Evolutionary conservation across 2,329 filamentous ascomycete species (phyloP), one percentile per base, ranked within the genome.

Genomic region (Emmonsiellopsis sp.): DNA sequence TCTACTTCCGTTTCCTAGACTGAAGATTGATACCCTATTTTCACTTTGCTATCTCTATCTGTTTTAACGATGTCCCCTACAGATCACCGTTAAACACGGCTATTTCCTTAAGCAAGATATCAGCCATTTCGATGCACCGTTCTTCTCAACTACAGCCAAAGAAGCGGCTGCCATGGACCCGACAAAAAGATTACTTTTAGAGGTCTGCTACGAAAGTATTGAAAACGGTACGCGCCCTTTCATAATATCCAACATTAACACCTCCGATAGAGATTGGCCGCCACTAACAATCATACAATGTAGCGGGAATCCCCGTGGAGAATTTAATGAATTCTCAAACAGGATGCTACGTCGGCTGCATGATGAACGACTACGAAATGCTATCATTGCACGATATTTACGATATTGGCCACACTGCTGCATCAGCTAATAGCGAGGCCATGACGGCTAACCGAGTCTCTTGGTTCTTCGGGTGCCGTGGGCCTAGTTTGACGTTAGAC

Each of bases 361-460:
- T 49, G 30, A 50, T 40, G 6, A 30, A 48, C 42, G 55, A 57
- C 51, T 56, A 57, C 41, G 32, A 48, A 35, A 32, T 15, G 8
- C 16, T 51, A 9, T 45, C 47, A 34, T 15, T 11, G 20, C 9
- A 41, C n/a, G 55, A 57, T 49, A 13, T 32, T 5, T 38, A 55
- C 6, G 38, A 52, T 8, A 9, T 47, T 11, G n/a, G n/a, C 30
- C 26, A 20, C 9, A 5, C 59, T 48, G 49, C 46, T 13, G 59
- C 53, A 31, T 61, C 59, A 5, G 66, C 64, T 13, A 58, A 52
- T 42, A 56, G 53, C 6, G 47, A 35, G 8, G 54, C 61, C 16
- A 62, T 67, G 10, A 52, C 66, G 7, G 55, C 62, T 10, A 67
- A 67, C 44, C 54, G 65, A 0, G 34, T 70, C 8, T 64, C 61